Evolutionary conservation across 352 stramenopile species (phyloP).

Genomic region (Globisporangium acanthophoron): DNA sequence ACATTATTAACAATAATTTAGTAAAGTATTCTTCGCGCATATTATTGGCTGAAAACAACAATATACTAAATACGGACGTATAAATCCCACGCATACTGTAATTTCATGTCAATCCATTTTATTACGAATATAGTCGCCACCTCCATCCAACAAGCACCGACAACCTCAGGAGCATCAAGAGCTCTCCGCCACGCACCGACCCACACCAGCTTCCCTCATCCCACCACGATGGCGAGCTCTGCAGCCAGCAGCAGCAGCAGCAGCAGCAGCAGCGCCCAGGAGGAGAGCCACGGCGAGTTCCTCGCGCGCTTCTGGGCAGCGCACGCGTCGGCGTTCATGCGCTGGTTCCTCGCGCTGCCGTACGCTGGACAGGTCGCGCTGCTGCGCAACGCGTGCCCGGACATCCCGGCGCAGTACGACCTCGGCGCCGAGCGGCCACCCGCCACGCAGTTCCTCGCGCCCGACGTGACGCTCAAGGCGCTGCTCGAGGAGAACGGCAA

Average conservation of each 20-base stretch:
- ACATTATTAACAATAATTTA: too few relatives aligned
- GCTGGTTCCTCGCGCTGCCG: slow-evolving; percentile 75
- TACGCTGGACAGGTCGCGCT: slow-evolving; percentile 74
- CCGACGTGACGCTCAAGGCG: slow-evolving; percentile 66
- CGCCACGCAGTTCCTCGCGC: slow-evolving; percentile 63
- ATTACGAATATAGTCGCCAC: too few relatives aligned
- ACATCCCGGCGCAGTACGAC: slow-evolving; percentile 67
- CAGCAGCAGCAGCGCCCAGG: neutral
- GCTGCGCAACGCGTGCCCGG: slow-evolving; percentile 71
- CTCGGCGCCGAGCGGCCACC: slow-evolving; percentile 31
- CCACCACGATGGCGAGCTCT: neutral
- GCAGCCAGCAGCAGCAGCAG: neutral
- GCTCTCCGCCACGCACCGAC: too few relatives aligned
- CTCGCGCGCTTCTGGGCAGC: slow-evolving; percentile 69
- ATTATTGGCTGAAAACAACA: too few relatives aligned
- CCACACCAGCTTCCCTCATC: too few relatives aligned
- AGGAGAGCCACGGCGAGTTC: slow-evolving; percentile 44
- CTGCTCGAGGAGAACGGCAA: slow-evolving; percentile 80
- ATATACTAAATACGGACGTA: too few relatives aligned
- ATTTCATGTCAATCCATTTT: too few relatives aligned
- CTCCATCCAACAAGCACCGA: too few relatives aligned
- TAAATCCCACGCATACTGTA: too few relatives aligned
- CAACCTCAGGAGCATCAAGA: too few relatives aligned
- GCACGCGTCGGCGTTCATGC: slow-evolving; percentile 77
- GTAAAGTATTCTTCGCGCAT: too few relatives aligned